These are phyloP conservation scores for Paraconiothyrium brasiliense DNA, from an alignment of 2,329 filamentous ascomycete species.

Conservation along the genomic window DNA sequence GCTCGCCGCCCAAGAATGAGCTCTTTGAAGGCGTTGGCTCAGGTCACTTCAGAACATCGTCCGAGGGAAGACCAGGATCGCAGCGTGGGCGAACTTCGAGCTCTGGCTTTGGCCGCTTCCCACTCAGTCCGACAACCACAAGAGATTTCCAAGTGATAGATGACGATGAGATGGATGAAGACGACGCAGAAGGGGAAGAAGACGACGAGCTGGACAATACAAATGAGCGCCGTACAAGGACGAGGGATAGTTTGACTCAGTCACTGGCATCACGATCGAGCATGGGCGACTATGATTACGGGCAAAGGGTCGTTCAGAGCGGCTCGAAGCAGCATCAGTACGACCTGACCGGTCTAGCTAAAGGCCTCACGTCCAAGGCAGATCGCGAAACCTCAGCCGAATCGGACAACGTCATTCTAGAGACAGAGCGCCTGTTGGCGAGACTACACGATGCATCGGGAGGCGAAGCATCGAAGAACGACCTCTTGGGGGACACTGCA, in stretches of 20 bases:
- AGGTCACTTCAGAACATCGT: slow-evolving; percentile 39
- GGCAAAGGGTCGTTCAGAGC: slow-evolving; percentile 35
- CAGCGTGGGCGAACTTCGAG: slow-evolving; percentile 40
- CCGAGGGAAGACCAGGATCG: slow-evolving; percentile 36
- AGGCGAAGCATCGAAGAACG: slow-evolving; percentile 42
- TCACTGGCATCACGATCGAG: slow-evolving; percentile 51
- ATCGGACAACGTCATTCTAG: slow-evolving; percentile 74
- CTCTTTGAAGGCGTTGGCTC: slow-evolving; percentile 39
- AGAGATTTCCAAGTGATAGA: slow-evolving; percentile 52
- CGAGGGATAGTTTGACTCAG: slow-evolving; percentile 39
- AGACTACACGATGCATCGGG: slow-evolving; percentile 46
- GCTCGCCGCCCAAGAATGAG: slow-evolving; percentile 47
- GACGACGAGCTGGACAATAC: slow-evolving; percentile 49
- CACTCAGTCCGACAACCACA: slow-evolving; percentile 45
- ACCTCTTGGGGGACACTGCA: slow-evolving; percentile 38
- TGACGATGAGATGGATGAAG: slow-evolving; percentile 39
- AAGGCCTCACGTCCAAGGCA: slow-evolving; percentile 68
- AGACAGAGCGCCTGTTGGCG: slow-evolving; percentile 75
- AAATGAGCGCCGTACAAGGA: slow-evolving; percentile 44
- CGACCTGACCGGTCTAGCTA: slow-evolving; percentile 75
- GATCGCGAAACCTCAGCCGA: slow-evolving; percentile 72
- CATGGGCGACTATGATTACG: slow-evolving; percentile 31
- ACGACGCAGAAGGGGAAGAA: slow-evolving; percentile 38
- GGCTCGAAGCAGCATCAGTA: slow-evolving; percentile 61
- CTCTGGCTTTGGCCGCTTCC: slow-evolving; percentile 41